A percentile compares a stretch with the other conserved stretches of the same genome.
Conservation (phyloP, 371 early-diverging fungal genomes). For the Amoeboradix gromovi region DNA sequence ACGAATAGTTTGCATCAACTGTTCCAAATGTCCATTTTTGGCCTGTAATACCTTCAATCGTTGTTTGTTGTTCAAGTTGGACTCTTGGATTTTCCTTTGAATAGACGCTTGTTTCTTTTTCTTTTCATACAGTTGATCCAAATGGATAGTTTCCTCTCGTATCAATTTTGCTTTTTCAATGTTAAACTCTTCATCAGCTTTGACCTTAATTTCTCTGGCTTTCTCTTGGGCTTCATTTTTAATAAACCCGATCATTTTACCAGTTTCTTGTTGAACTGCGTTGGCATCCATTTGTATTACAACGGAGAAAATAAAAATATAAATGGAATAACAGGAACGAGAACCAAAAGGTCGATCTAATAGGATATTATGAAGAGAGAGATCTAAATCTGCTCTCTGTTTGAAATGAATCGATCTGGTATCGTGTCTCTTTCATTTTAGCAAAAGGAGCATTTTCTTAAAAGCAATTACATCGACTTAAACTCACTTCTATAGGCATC, state of each 20-base stretch:
- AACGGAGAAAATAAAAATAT: too few species aligned
- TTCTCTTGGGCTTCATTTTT: slow-evolving; percentile 91
- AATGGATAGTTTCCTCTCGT: slow-evolving; percentile 55
- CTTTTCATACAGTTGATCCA: slow-evolving; percentile 59
- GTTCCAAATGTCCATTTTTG: slow-evolving; percentile 52
- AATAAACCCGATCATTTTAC: slow-evolving; percentile 47
- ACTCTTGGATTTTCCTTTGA: slow-evolving; percentile 58
- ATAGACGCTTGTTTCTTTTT: slow-evolving; percentile 69
- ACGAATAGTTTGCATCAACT: slow-evolving; percentile 31
- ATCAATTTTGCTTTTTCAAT: slow-evolving; percentile 90
- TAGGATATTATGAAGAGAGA: too few species aligned
- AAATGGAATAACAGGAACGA: too few species aligned
- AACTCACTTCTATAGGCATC: too few species aligned
- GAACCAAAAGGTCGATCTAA: too few species aligned
- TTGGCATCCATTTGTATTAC: background rate
- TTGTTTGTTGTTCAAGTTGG: slow-evolving; percentile 76
- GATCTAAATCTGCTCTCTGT: too few species aligned
- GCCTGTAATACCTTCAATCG: slow-evolving; percentile 56
- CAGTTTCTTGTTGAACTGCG: slow-evolving; percentile 1
- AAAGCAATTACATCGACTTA: too few species aligned
- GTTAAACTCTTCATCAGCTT: slow-evolving; percentile 93
- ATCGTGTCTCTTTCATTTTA: too few species aligned
- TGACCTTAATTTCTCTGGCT: slow-evolving; percentile 87
- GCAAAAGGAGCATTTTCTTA: too few species aligned
- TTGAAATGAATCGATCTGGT: too few species aligned